phyloP scores from a whole-genome alignment of 2,329 filamentous ascomycete species.

The Trichoderma oligosporum region DNA sequence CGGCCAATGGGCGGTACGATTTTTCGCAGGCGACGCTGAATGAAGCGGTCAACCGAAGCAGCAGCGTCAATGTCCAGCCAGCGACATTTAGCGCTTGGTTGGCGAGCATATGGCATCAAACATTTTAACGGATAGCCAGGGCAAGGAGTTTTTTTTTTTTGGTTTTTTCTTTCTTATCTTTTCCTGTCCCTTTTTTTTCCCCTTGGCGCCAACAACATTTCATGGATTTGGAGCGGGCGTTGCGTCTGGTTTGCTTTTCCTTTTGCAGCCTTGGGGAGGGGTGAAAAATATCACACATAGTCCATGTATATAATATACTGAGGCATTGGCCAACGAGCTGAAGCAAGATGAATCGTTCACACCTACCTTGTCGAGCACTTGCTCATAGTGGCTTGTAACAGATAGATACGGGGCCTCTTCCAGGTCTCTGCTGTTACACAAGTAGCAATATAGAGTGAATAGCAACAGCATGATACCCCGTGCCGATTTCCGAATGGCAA shows the following conservation, averaged over 20 bases:
- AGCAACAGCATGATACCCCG: slow-evolving; percentile 8
- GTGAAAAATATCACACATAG: slow-evolving; percentile 4
- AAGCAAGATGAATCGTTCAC: slow-evolving; percentile 1
- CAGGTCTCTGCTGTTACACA: neutral
- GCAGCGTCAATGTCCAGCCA: slow-evolving; percentile 44
- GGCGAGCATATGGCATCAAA: slow-evolving; percentile 25
- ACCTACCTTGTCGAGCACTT: slow-evolving; percentile 8
- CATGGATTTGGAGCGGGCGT: slow-evolving; percentile 19
- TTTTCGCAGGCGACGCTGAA: slow-evolving; percentile 61
- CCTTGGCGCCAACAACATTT: slow-evolving; percentile 3
- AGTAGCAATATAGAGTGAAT: neutral
- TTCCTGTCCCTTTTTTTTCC: neutral
- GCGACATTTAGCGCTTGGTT: slow-evolving; percentile 55
- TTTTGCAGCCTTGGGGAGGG: slow-evolving; percentile 1
- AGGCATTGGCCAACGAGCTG: neutral
- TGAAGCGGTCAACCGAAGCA: slow-evolving; percentile 37
- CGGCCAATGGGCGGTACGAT: slow-evolving; percentile 64
- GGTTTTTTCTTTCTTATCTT: neutral
- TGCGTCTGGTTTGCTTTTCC: slow-evolving; percentile 13
- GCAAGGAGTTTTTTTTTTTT: neutral
- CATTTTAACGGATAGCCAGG: slow-evolving; percentile 2
- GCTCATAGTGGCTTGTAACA: slow-evolving; percentile 11
- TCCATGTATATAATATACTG: neutral
- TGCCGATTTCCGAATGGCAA: neutral
- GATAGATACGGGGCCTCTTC: slow-evolving; percentile 2